Base-by-base conservation (phyloP, 305 asterid genomes). In the Fraxinus dipetala region DNA sequence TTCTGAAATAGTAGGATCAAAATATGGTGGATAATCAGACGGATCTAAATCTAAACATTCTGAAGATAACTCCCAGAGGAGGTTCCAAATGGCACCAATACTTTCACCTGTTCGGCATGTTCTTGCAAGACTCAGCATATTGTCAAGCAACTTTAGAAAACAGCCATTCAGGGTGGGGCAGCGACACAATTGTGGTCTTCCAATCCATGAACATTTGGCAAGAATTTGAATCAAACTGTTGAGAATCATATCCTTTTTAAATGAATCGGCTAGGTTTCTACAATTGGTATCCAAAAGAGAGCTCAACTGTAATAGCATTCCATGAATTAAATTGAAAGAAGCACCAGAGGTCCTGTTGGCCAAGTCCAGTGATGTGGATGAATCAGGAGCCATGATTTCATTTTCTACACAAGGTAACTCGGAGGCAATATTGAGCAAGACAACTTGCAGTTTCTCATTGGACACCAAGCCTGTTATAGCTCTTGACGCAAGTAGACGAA, bases 401-500 rank as follows among this genome's bases (percentile, higher is more conserved):
- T 75, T 82, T 78, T 87, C 77, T 59, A 80, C 70, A 78, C 78
- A 81, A 72, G 96, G 95, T 76, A 96, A 87, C 89, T 93, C 97
- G 1, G 95, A 90, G 84, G 96, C 97, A 76, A 94, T 90, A 70
- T 90, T 92, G 65, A 85, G 91, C 81, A 94, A 83, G 82, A 94
- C 91, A 40, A 51, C 74, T 70, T 89, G 94, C 87, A 96, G 90
- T 78, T 96, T 93, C 87, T 94, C 98, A 79, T 94, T 90, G 84
- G 98, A 83, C 38, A 94, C 92, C 51, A 96, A 83, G 77, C 99
- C 98, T 14, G 89, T 87, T 75, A 93, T 83, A 81, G 99, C 98
- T 89, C 94, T 85, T 73, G 99, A 95, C 78, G 99, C 98, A 83
- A 96, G 95, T 80, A 92, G 89, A 75, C 98, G 99, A 76, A 96